Conservation (phyloP, 768 basidiomycete genomes). For the Boletus fagicola region DNA sequence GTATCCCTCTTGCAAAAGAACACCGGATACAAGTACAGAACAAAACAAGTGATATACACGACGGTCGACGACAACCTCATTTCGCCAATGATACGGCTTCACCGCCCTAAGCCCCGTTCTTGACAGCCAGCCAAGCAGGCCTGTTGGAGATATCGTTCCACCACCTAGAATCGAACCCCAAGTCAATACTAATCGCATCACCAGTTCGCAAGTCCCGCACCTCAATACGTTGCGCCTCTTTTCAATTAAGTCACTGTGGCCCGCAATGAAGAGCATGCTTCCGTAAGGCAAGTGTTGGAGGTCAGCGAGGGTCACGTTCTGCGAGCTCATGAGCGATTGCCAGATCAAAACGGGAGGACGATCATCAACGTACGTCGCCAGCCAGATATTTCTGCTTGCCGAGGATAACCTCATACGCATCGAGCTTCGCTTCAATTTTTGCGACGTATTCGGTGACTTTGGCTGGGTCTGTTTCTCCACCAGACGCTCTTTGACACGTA, state of each 20-base stretch:
- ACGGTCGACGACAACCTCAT: neutral
- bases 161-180: conserved; percentile 40
- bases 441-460: conserved; percentile 12
- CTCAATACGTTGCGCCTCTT: conserved; percentile 44
- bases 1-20: neutral
- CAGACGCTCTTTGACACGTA: conserved; percentile 6
- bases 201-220: conserved; percentile 24
- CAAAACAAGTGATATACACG: neutral
- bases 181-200: neutral
- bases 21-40: neutral
- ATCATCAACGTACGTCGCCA: conserved; percentile 45
- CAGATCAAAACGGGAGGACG: neutral
- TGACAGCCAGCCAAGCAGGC: conserved; percentile 46
- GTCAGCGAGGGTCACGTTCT: conserved; percentile 55
- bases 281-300: conserved; percentile 56
- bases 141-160: conserved; percentile 48
- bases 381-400: conserved; percentile 54
- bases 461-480: conserved; percentile 25
- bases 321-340: conserved; percentile 1
- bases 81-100: neutral
- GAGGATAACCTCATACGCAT: conserved; percentile 54
- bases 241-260: conserved; percentile 30
- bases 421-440: conserved; percentile 38
- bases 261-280: conserved; percentile 21
- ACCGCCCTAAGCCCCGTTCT: conserved; percentile 31